phyloP scores from a whole-genome alignment of 768 basidiomycete genomes.

The Udeniomyces megalosporus region DNA sequence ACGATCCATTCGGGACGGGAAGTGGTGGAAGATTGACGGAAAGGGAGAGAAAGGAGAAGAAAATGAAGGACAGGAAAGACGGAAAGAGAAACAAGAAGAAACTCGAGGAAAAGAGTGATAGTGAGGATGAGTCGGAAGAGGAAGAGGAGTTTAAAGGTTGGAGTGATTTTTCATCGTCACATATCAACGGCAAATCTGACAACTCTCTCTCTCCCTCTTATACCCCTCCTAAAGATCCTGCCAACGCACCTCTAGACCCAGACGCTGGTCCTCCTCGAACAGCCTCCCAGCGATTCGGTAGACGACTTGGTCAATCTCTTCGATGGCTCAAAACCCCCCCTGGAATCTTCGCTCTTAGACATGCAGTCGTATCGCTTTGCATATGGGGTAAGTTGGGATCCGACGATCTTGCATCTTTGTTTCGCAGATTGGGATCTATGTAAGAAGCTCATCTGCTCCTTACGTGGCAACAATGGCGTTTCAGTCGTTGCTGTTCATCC shows the following conservation, averaged over 20 bases:
- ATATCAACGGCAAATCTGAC: too few species aligned
- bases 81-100: conserved; percentile 10
- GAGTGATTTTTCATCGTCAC: too few species aligned
- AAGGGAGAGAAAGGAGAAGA: not conserved
- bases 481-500: conserved; percentile 16
- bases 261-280: conserved; percentile 39
- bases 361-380: conserved; percentile 36
- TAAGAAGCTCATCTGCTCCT: too few species aligned
- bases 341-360: conserved; percentile 40
- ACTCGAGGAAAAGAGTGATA: too few species aligned
- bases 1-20: conserved; percentile 12
- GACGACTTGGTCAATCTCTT: conserved; percentile 23
- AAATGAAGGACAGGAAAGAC: conserved; percentile 7
- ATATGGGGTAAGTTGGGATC: conserved; percentile 32
- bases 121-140: too few species aligned
- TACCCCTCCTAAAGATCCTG: not conserved
- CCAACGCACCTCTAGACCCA: conserved; percentile 24
- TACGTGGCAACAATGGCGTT: not conserved
- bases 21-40: not conserved
- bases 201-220: not conserved
- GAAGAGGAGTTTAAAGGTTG: too few species aligned
- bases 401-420: too few species aligned
- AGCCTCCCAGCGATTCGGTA: conserved; percentile 32
- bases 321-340: conserved; percentile 35
- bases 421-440: too few species aligned